phyloP scores from a whole-genome alignment of 2,329 filamentous ascomycete species.

The Beauveria scarabaeidicola region DNA sequence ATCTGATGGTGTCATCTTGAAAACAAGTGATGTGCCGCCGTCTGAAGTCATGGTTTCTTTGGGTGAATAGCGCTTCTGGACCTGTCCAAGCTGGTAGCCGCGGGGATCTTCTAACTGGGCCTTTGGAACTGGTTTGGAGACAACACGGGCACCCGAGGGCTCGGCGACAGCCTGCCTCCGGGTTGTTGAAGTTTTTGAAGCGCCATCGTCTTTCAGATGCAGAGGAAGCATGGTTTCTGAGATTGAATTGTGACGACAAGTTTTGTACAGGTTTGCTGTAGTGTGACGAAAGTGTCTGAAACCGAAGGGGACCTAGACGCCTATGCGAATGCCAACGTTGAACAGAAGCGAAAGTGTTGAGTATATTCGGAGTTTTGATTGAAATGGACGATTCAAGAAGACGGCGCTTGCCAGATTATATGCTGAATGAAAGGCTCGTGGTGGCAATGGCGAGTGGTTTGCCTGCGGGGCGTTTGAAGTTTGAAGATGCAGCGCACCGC shows the following conservation, averaged over 20 bases:
- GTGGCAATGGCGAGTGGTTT: constrained; percentile 3
- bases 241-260: constrained; percentile 3
- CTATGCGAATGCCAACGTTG: neutral
- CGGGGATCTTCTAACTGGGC: constrained; percentile 59
- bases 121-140: constrained; percentile 57
- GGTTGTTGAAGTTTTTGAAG: constrained; percentile 22
- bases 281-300: neutral
- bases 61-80: constrained; percentile 56
- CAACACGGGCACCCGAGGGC: constrained; percentile 39
- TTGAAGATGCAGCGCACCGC: neutral
- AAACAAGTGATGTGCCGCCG: constrained; percentile 49
- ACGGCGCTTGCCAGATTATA: neutral
- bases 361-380: neutral
- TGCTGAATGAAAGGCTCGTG: neutral
- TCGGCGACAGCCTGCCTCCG: constrained; percentile 39
- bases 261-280: constrained; percentile 5
- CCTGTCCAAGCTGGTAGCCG: constrained; percentile 65
- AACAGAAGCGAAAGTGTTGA: neutral
- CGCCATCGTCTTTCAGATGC: constrained; percentile 20
- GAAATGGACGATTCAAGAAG: neutral
- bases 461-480: neutral
- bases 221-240: constrained; percentile 31
- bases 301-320: constrained; percentile 4
- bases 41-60: constrained; percentile 34
- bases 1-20: constrained; percentile 64